Evolutionary conservation across 345 rosid genomes (phyloP).

Genomic region (Eucalyptus albens): DNA sequence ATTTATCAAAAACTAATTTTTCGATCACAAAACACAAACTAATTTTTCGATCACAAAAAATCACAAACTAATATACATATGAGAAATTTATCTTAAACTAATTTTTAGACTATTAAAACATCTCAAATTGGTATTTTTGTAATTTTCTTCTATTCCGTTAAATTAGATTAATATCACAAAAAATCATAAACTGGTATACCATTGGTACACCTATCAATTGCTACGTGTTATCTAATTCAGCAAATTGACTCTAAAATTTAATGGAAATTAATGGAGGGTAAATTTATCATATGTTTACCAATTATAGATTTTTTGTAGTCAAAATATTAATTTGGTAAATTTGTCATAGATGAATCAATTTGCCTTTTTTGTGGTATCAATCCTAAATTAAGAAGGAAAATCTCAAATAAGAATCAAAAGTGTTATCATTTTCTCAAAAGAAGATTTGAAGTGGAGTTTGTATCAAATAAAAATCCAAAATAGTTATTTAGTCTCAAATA

Average conservation of each 20-base stretch:
- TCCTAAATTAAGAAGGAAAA: no score
- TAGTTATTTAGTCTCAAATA: no score
- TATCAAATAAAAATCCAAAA: accelerated
- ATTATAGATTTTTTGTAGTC: no score
- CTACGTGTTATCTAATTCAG: accelerated
- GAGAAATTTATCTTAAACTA: no score
- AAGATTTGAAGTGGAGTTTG: accelerated
- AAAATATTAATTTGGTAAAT: no score
- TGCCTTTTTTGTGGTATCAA: no score
- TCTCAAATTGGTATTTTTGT: no score
- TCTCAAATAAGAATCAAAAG: accelerated
- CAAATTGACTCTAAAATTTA: accelerated
- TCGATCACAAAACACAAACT: accelerated
- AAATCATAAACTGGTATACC: accelerated
- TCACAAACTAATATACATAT: accelerated
- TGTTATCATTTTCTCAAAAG: accelerated
- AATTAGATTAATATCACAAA: no score
- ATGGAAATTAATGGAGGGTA: accelerated
- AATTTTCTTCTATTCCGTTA: accelerated
- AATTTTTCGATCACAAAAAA: accelerated
- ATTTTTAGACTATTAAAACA: no score
- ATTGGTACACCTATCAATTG: accelerated
- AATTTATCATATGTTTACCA: no score
- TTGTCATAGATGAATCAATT: no score
- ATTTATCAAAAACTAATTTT: no score